Percentiles rank a stretch among this genome's conserved stretches.
Evolutionary conservation across 2,329 filamentous ascomycete genomes (phyloP).

Genomic region (Penicillium sclerotiorum): DNA sequence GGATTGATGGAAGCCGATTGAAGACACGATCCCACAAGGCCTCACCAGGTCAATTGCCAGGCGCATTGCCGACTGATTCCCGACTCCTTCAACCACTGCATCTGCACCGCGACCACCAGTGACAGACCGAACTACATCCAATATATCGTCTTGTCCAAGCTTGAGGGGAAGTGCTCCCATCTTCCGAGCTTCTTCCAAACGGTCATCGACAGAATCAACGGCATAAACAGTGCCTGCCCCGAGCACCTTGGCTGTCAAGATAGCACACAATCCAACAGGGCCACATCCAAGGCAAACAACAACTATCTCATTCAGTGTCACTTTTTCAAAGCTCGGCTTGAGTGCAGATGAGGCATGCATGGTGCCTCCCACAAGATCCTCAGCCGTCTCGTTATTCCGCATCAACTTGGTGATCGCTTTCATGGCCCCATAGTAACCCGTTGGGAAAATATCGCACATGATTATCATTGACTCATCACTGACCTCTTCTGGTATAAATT

Average conservation of each 20-base stretch:
- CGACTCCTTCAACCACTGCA: conserved; percentile 74
- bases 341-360: conserved; percentile 1
- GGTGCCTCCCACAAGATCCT: background rate
- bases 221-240: conserved; percentile 70
- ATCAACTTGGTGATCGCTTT: conserved; percentile 4
- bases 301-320: conserved; percentile 42
- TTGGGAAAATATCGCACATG: conserved; percentile 88
- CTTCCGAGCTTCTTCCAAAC: conserved; percentile 67
- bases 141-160: conserved; percentile 64
- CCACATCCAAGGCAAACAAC: conserved; percentile 67
- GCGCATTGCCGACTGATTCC: conserved; percentile 63
- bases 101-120: conserved; percentile 79
- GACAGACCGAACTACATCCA: conserved; percentile 66
- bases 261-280: conserved; percentile 76
- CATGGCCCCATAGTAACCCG: conserved; percentile 61
- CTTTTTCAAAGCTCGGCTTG: background rate
- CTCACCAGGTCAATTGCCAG: conserved; percentile 68
- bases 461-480: conserved; percentile 71
- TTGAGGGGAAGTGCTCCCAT: conserved; percentile 79
- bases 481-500: conserved; percentile 68
- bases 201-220: conserved; percentile 71
- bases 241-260: conserved; percentile 68
- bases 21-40: conserved; percentile 37
- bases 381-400: conserved; percentile 1
- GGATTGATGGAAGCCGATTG: conserved; percentile 1